These are phyloP conservation scores for Chalciporus chontae DNA, from an alignment of 768 basidiomycete genomes.

Conservation along the genomic window DNA sequence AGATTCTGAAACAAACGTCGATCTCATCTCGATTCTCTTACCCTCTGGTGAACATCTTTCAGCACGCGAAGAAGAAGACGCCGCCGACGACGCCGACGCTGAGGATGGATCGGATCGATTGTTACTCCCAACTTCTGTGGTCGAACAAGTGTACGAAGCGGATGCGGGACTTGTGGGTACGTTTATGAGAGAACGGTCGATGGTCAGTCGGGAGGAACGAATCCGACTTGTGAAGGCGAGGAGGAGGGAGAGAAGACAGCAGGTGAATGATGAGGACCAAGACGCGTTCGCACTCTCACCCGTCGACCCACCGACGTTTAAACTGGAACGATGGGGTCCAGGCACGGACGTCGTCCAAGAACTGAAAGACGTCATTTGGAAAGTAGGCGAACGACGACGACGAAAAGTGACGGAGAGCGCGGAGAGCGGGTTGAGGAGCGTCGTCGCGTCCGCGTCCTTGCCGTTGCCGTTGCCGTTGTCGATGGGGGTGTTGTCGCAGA, in stretches of 20 bases:
- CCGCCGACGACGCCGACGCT: too few species aligned
- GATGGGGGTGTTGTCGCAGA: conserved; percentile 36
- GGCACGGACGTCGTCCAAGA: conserved; percentile 80
- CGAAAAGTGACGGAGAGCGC: conserved; percentile 43
- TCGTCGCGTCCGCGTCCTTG: conserved; percentile 6
- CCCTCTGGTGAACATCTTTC: conserved; percentile 24
- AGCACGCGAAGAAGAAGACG: conserved; percentile 34
- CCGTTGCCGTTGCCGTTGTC: conserved; percentile 4
- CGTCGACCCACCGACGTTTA: conserved; percentile 5
- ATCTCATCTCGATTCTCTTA: conserved; percentile 8
- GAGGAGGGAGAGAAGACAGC: conserved; percentile 3
- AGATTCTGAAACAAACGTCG: conserved; percentile 1
- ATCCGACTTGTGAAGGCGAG: conserved; percentile 59
- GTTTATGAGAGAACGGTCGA: conserved; percentile 59
- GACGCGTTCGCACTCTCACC: not conserved
- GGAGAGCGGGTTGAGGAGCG: conserved; percentile 14
- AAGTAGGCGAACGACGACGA: conserved; percentile 68
- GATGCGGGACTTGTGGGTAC: conserved; percentile 37
- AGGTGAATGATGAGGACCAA: too few species aligned
- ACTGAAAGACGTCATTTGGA: conserved; percentile 84
- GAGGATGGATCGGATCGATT: too few species aligned
- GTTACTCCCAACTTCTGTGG: too few species aligned
- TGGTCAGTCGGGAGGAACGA: conserved; percentile 70
- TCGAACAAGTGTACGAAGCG: conserved; percentile 84
- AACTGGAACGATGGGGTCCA: conserved; percentile 60